Evolutionary conservation across 768 basidiomycete genomes (phyloP).

Genomic region (Psilocybe azurescens): DNA sequence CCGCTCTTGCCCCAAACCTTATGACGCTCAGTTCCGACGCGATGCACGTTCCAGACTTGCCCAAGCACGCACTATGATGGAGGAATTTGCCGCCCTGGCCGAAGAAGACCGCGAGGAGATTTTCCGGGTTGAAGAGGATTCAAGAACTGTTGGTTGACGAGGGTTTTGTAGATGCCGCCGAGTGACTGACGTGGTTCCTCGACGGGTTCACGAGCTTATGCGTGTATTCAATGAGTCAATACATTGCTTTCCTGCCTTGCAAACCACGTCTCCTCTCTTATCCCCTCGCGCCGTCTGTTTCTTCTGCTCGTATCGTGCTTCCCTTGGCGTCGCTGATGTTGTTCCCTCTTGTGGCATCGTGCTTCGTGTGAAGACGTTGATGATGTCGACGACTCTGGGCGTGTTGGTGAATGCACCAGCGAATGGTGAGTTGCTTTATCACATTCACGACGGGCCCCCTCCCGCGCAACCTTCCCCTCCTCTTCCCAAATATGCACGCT

Average conservation of each 20-base stretch:
- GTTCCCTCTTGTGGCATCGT: too few species aligned
- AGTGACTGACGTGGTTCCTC: slow-evolving; percentile 15
- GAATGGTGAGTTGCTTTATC: too few species aligned
- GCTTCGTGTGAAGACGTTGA: too few species aligned
- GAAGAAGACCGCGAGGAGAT: background rate
- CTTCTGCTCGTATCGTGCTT: too few species aligned
- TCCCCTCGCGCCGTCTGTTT: background rate
- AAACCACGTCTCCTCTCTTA: background rate
- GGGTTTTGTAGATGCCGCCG: slow-evolving; percentile 13
- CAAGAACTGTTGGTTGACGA: background rate
- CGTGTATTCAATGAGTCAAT: background rate
- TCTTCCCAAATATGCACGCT: too few species aligned
- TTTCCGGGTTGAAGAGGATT: too few species aligned
- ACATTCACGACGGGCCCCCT: too few species aligned
- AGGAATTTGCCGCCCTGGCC: background rate
- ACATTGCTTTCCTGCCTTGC: background rate
- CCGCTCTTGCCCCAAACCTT: background rate
- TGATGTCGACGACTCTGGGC: too few species aligned
- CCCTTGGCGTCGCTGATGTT: too few species aligned
- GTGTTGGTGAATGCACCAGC: too few species aligned
- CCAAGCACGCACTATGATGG: background rate
- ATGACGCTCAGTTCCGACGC: background rate
- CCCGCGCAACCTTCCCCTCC: background rate
- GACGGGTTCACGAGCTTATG: background rate
- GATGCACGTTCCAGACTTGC: background rate